Conservation (phyloP, 2,329 filamentous ascomycete genomes). For the Penicillium sp. region DNA sequence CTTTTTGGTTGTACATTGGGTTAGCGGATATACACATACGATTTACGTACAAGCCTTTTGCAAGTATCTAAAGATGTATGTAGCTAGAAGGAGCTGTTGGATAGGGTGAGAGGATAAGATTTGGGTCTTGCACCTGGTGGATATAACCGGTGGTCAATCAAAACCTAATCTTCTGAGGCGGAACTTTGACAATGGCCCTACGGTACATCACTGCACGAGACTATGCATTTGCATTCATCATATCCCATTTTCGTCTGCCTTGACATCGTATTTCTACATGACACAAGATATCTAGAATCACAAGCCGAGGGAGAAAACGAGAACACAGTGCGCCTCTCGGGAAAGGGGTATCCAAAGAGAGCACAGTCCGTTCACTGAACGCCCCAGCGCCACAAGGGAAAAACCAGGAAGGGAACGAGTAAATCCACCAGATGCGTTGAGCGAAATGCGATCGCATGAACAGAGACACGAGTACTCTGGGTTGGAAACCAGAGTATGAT, state of each 20-base stretch:
- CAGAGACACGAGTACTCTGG: conserved; percentile 13
- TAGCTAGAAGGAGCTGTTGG: too few relatives aligned
- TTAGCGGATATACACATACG: background rate
- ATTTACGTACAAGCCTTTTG: background rate
- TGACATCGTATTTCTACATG: conserved; percentile 39
- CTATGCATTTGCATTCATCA: conserved; percentile 29
- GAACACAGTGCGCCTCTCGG: conserved; percentile 19
- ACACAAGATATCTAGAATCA: conserved; percentile 24
- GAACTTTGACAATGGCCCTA: too few relatives aligned
- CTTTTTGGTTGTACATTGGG: background rate
- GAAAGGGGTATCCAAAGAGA: conserved; percentile 35
- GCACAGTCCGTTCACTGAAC: conserved; percentile 14
- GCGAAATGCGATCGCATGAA: conserved; percentile 22
- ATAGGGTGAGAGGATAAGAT: too few relatives aligned
- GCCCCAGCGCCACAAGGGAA: conserved; percentile 18
- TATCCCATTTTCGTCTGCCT: conserved; percentile 25
- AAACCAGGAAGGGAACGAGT: conserved; percentile 16
- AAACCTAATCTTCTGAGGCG: too few relatives aligned
- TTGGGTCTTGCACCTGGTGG: too few relatives aligned
- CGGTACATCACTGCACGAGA: conserved; percentile 17
- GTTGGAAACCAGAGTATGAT: conserved; percentile 5
- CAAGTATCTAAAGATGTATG: conserved; percentile 35
- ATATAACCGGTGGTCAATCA: too few relatives aligned
- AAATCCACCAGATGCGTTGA: conserved; percentile 21
- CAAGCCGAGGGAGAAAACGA: conserved; percentile 9